phyloP scores from a whole-genome alignment of 1,139 yeast species.

The Blastobotrys malaysiensis region DNA sequence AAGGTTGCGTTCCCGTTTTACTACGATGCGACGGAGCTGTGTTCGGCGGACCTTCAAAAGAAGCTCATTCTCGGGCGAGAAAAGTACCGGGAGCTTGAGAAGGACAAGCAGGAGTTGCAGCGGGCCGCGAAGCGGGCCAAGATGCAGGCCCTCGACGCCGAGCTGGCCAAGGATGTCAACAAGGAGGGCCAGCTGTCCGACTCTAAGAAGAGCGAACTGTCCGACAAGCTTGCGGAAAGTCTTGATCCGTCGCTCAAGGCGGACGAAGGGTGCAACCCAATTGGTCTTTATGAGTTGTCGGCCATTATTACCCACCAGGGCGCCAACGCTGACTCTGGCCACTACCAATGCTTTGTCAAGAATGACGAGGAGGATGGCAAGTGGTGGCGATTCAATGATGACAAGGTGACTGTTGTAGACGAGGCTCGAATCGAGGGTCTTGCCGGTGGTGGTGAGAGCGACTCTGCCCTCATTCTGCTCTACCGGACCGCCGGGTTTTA shows the following conservation, averaged over 20 bases:
- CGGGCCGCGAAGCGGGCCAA: constrained; percentile 70
- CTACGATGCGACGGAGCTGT: constrained; percentile 77
- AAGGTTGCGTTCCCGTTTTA: constrained; percentile 87
- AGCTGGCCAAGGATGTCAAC: constrained; percentile 18
- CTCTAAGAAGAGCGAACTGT: constrained; percentile 37
- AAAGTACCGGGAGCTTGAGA: constrained; percentile 68
- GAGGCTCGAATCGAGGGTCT: constrained; percentile 76
- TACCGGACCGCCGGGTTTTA: constrained; percentile 53
- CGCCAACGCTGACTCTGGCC: constrained; percentile 95
- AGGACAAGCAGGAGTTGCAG: constrained; percentile 64
- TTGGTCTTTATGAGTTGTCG: constrained; percentile 75
- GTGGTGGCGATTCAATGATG: constrained; percentile 97
- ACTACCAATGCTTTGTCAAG: constrained; percentile 83
- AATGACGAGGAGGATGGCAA: constrained; percentile 58
- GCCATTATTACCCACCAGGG: constrained; percentile 93
- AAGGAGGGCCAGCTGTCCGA: constrained; percentile 33
- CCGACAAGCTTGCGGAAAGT: constrained; percentile 26
- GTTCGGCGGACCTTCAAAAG: constrained; percentile 66
- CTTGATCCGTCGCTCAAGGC: constrained; percentile 31
- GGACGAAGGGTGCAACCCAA: constrained; percentile 70
- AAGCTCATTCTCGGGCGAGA: constrained; percentile 72
- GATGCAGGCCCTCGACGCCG: constrained; percentile 34
- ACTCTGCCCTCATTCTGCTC: constrained; percentile 81
- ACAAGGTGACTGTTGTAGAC: constrained; percentile 70
- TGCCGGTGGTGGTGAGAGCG: constrained; percentile 98